Evolutionary conservation across 208 protist species (phyloP), one percentile per base, ranked within the genome.

Genomic region (Trypanosomatidae sp.): DNA sequence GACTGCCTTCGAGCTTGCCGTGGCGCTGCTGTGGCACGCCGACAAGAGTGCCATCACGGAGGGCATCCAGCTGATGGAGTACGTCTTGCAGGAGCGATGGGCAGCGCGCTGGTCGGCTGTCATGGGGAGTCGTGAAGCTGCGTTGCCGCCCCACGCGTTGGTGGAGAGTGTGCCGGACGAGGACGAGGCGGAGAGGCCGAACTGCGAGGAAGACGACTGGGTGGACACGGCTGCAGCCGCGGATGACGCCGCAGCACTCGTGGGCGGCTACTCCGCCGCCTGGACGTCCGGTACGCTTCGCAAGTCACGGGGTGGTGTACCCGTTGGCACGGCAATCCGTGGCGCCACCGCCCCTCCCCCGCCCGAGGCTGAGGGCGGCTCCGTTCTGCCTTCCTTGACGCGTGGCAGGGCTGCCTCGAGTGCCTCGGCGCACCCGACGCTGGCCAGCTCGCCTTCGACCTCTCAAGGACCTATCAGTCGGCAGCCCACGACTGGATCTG

Each of bases 41-140:
- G 69, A 84, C 30, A 56, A 44, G 43, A 80, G 68, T 5, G 82
- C 81, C 56, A 73, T 96, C 43, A 64, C 85, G 60, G 87, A 92
- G 71, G 91, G 91, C 56, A 62, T 94, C 28, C 73, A 77, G 49
- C 53, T 96, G 55, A 91, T 96, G 86, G 84, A 93, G 71, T 83
- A 76, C 12, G 62, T 95, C 12, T 70, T 91, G 43, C 86, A 81
- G 62, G 68, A 76, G 33, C 73, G 77, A 22, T 91, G 89, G 89
- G 43, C 82, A 12, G 30, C 72, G 22, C 80, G 71, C 33, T 92
- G 87, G 86, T 56, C 65, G 0, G 49, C 71, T 3, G 76, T 82
- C 43, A 58, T 77, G 41, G 41, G 53, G 17, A 22, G 33, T n/a
- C n/a, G n/a, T n/a, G n/a, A n/a, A n/a, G n/a, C n/a, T n/a, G n/a